Evolutionary conservation across 129 eudicot species (phyloP), one percentile per base, ranked within the genome.

Genomic region (Ambrosia artemisiifolia): DNA sequence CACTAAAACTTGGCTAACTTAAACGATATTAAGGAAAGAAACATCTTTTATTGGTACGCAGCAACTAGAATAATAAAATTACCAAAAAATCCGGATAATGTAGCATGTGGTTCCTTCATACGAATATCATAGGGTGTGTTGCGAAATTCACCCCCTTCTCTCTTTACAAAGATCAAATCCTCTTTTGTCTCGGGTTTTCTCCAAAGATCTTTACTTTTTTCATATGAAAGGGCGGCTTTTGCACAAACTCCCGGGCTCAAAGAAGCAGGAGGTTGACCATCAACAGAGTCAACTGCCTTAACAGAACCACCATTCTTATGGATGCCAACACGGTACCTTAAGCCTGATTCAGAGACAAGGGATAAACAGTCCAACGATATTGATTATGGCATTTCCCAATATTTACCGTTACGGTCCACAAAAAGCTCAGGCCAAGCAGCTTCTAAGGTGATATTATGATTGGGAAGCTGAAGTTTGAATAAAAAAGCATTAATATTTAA

Each of bases 371-470:
- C 89, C 71, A 92, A 66, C 13, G 98, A 88, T 67, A 92, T 51
- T 12, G 98, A 86, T 72, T 85, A 88, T 3, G 98, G 98, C 75
- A 92, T 83, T 63, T 92, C 85, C 96, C 96, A 92, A 34, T 88
- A 92, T 54, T 76, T 88, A 30, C 94, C 93, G 32, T 85, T 87
- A 32, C 73, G 79, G 81, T 92, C 98, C 67, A 86, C 71, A 74
- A 88, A 92, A 38, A 92, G 81, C 84, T 92, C 96, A 3, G 98
- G 98, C 96, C 91, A 92, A 69, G 96, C 88, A 38, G 98, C 98
- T 69, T 92, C 96, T 61, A 92, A 77, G 34, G 95, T 88, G 70
- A 92, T 9, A 74, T 92, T 96, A 76, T 92, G 95, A 24, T 81
- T 73, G 20, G 89, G 88, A 76, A 92, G 89, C 98, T 92, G 96